Evolutionary conservation across 2,329 filamentous ascomycete species (phyloP), one percentile per base, ranked within the genome.

Genomic region (Penicillium sp.): DNA sequence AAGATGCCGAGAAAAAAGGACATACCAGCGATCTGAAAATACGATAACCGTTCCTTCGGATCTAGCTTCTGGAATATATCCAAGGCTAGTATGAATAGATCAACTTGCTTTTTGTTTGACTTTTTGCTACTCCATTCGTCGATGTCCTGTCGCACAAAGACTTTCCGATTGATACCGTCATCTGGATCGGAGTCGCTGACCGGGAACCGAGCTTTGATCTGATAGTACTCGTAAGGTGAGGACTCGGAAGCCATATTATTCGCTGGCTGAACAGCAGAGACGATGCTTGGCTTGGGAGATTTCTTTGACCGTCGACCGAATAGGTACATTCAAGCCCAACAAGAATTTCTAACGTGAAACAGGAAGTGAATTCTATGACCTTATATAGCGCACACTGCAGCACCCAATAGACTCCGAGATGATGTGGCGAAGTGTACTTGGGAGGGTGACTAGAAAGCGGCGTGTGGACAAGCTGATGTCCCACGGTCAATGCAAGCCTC

Each of bases 21-120:
- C 42, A 1, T 45, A 46, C 42, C 48, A 31, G 54, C 54, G 18
- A 55, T 45, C 13, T 57, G 57, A 40, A 59, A 59, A 31, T 54
- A 61, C 4, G 52, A 57, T 5, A 53, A 31, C 34, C 48, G 45
- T 38, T 55, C 48, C n/a, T 38, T 24, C 3, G 55, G 54, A 29
- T 49, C 44, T 10, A 57, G 32, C n/a, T 52, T 52, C 42, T 56
- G 54, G 40, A 59, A 59, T 4, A 24, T 43, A 21, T 50, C 32
- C 50, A 56, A 39, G 16, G 58, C 60, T 22, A 53, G 41, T 7
- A 61, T 41, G 16, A 62, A 62, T 21, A 62, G 51, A 22, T 55
- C 50, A 0, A 62, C 49, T 42, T 62, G 56, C 18, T 42, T 59
- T n/a, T 57, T 53, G 39, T 62, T 61, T 3, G 42, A 48, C 14